These are phyloP conservation scores for Talaromyces albobiverticillius DNA, from an alignment of 2,329 filamentous ascomycete species.

Conservation along the genomic window DNA sequence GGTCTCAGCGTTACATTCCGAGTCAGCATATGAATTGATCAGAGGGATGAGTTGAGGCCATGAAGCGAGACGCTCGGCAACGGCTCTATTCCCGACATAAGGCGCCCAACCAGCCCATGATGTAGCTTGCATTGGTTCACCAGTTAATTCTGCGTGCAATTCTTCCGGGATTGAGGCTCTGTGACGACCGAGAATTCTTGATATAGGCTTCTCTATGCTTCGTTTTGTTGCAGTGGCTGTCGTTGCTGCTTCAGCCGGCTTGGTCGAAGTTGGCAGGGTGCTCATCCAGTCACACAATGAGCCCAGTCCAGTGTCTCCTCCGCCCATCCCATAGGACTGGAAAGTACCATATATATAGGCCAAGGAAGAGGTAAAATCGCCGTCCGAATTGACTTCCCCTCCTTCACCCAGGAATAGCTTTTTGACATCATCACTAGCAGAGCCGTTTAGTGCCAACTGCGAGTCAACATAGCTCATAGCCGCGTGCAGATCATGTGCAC, in stretches of 20 bases:
- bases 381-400: conserved; percentile 46
- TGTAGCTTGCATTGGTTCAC: conserved; percentile 17
- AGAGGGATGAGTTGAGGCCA: conserved; percentile 37
- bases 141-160: neutral
- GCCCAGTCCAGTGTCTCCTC: conserved; percentile 31
- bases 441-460: conserved; percentile 35
- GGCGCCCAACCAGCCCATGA: conserved; percentile 42
- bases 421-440: conserved; percentile 42
- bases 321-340: conserved; percentile 44
- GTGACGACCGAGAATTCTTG: neutral
- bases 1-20: conserved; percentile 35
- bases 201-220: neutral
- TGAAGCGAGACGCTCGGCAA: conserved; percentile 41
- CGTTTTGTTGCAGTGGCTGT: conserved; percentile 4
- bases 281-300: conserved; percentile 49
- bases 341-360: conserved; percentile 40
- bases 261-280: neutral
- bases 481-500: conserved; percentile 49
- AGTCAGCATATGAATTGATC: conserved; percentile 39
- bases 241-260: neutral
- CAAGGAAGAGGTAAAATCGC: conserved; percentile 47
- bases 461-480: conserved; percentile 50
- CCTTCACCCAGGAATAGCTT: conserved; percentile 48
- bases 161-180: neutral
- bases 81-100: conserved; percentile 38